Evolutionary conservation across 495 filamentous ascomycete species (phyloP).

Genomic region (Aspergillus bertholletiae): DNA sequence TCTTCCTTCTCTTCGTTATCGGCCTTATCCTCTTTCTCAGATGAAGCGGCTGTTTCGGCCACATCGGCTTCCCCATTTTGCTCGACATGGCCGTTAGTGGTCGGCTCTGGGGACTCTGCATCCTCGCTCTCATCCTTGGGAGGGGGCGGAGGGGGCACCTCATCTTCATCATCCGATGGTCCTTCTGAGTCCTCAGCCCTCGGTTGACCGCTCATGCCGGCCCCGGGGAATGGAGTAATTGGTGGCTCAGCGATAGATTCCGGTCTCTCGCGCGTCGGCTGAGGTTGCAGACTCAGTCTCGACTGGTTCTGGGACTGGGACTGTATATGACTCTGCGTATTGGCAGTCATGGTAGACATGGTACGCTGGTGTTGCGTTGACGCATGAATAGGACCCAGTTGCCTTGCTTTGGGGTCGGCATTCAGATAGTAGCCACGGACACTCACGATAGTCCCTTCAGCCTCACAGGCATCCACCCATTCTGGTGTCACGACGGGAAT

Average conservation of each 20-base stretch:
- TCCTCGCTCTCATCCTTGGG: conserved; percentile 40
- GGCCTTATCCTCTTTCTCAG: conserved; percentile 6
- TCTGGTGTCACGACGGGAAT: conserved; percentile 97
- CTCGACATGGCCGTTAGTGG: conserved; percentile 12
- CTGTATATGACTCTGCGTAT: conserved; percentile 7
- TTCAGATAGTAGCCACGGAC: conserved; percentile 95
- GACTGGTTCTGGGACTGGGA: conserved; percentile 23
- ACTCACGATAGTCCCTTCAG: conserved; percentile 87
- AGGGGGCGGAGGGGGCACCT: conserved; percentile 29
- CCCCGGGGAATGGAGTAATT: conserved; percentile 42
- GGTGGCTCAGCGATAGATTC: conserved; percentile 29
- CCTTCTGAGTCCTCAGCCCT: conserved; percentile 28
- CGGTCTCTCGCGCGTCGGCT: conserved; percentile 16
- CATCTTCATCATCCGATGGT: conserved; percentile 24
- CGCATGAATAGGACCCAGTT: conserved; percentile 47
- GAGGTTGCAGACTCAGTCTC: conserved; percentile 20
- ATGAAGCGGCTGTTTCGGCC: background rate
- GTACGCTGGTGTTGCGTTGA: conserved; percentile 40
- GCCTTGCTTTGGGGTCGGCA: conserved; percentile 67
- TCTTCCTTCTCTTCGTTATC: conserved; percentile 10
- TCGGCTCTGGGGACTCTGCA: conserved; percentile 3
- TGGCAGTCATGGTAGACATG: conserved; percentile 24
- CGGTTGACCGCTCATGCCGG: conserved; percentile 29
- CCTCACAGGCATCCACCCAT: conserved; percentile 93
- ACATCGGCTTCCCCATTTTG: conserved; percentile 19